A percentile compares a stretch with the other conserved stretches of the same genome.
These are phyloP conservation scores for Leersia perrieri DNA, from an alignment of 176 grass and related monocot genomes.

Conservation along the genomic window DNA sequence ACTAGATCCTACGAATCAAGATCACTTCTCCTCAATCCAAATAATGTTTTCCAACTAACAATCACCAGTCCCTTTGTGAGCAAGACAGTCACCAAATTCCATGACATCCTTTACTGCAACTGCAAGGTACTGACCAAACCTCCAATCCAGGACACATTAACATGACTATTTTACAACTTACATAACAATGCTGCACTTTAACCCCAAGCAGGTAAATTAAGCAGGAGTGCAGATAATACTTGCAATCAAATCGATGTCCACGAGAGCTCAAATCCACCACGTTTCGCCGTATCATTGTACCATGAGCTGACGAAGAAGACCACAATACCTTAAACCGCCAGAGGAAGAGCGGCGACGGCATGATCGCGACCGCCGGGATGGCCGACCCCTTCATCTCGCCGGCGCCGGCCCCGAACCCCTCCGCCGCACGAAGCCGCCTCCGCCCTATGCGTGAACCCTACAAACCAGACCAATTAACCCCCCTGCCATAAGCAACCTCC, in stretches of 20 bases:
- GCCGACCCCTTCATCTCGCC: conserved; percentile 70
- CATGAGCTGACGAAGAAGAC: background rate
- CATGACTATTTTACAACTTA: background rate
- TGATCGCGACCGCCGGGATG: conserved; percentile 56
- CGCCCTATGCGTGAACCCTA: background rate
- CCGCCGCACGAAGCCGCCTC: background rate
- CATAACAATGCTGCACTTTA: background rate
- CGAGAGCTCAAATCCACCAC: background rate
- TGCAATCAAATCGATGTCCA: background rate
- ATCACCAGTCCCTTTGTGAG: background rate
- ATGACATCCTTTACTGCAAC: background rate
- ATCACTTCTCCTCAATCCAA: background rate
- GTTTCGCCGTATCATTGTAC: background rate
- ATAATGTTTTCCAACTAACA: background rate
- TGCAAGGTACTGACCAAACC: background rate
- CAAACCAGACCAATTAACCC: background rate
- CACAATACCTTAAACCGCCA: conserved; percentile 80
- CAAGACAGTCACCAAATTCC: background rate
- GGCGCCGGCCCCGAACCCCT: background rate
- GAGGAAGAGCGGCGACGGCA: conserved; percentile 86
- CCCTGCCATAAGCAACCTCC: background rate
- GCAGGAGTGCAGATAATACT: background rate
- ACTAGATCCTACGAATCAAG: background rate
- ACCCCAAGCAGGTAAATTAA: background rate
- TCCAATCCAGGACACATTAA: background rate